These are phyloP conservation scores for Mrakia blollopis DNA, from an alignment of 768 basidiomycete species.

Conservation along the genomic window DNA sequence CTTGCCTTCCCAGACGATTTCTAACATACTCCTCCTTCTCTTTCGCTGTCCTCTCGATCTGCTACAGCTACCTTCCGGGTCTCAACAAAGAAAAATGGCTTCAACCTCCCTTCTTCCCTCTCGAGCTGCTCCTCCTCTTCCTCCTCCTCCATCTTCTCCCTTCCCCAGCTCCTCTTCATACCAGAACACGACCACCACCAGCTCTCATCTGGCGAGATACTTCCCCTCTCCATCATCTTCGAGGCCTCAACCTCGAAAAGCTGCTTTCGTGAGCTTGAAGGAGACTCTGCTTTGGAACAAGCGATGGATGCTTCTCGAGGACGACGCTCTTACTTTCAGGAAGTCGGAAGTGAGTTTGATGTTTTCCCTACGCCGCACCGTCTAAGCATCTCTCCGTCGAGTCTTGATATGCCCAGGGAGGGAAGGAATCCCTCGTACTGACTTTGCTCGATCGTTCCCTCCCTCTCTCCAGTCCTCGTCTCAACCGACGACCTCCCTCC, in stretches of 20 bases:
- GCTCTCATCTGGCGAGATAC: not conserved
- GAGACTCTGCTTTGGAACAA: conserved; percentile 90
- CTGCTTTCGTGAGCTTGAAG: conserved; percentile 74
- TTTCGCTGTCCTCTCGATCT: not conserved
- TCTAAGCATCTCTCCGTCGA: too few species aligned
- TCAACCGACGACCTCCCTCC: conserved; percentile 55
- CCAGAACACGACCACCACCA: not conserved
- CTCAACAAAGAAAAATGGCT: not conserved
- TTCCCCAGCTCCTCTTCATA: not conserved
- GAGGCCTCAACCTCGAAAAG: conserved; percentile 15
- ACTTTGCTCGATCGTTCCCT: too few species aligned
- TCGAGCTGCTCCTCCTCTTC: conserved; percentile 30
- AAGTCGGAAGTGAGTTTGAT: conserved; percentile 74
- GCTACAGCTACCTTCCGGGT: not conserved
- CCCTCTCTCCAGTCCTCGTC: not conserved
- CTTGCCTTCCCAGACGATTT: not conserved
- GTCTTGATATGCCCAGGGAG: too few species aligned
- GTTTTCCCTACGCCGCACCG: too few species aligned
- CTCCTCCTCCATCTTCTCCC: not conserved
- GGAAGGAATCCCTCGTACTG: conserved; percentile 20
- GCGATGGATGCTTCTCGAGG: conserved; percentile 82
- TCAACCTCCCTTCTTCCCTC: conserved; percentile 18
- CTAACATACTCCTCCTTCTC: not conserved
- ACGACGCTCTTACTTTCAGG: conserved; percentile 72
- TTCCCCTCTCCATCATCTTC: too few species aligned